Evolutionary conservation across 768 basidiomycete species (phyloP), one percentile per base, ranked within the genome.

Genomic region (Suillus clintonianus): DNA sequence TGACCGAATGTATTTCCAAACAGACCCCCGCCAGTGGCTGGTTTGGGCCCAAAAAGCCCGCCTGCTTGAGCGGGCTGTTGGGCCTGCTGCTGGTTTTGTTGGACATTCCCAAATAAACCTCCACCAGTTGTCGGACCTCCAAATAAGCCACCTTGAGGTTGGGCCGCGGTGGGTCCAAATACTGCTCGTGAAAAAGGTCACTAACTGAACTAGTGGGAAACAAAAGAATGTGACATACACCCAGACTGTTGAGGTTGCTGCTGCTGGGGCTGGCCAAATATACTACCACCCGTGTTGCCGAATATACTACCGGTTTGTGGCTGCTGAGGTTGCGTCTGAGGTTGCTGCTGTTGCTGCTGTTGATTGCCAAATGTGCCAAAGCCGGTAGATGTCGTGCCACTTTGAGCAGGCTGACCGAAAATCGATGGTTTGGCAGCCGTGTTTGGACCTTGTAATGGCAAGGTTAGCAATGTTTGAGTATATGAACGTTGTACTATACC

Each of bases 1-100:
- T 86, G 83, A 32, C 82, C 82, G 39, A 85, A 80, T 10, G 74
- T 70, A n/a, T 77, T 76, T 66, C 85, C 83, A 63, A 88, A 87
- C 30, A 86, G 65, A 62, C 77, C 74, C 5, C 71, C 72, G 14
- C 75, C 77, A 6, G 74, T 65, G 41, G 76, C 68, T 64, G 78
- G 82, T 19, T 65, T 61, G 4, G 72, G 61, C 37, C 71, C 69
- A 37, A 76, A 76, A 15, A 71, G 74, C 66, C 59, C 72, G 67
- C 66, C 60, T 11, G 51, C 67, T 62, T 75, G 77, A 37, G 65
- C 65, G 11, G 65, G 66, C n/a, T 83, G 81, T 64, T 79, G 81
- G 27, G 69, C 70, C 63, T 77, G 77, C 55, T 70, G 74, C 74
- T 59, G 79, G 82, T 15, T 68, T 69, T 41, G 72, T 66, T 19